A percentile compares a stretch with the other conserved stretches of the same genome.
These are phyloP conservation scores for Aspergillus bombycis DNA, from an alignment of 2,329 filamentous ascomycete species.

Conservation along the genomic window DNA sequence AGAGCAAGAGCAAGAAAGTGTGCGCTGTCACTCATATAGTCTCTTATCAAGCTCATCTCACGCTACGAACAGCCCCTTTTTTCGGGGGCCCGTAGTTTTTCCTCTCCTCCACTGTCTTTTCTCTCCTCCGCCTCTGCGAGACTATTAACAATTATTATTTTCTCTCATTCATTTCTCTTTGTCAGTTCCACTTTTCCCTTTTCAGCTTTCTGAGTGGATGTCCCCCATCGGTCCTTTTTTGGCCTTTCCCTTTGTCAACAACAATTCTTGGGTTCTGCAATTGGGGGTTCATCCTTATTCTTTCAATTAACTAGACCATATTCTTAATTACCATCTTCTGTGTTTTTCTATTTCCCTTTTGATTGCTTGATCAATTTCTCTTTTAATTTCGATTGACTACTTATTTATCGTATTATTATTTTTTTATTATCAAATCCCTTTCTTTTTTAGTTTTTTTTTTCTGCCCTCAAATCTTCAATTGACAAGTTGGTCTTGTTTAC, in stretches of 20 bases:
- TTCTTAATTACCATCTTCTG: background rate
- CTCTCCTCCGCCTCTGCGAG: constrained; percentile 8
- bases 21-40: constrained; percentile 1
- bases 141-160: constrained; percentile 7
- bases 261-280: background rate
- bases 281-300: constrained; percentile 1
- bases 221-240: background rate
- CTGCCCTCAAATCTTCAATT: background rate
- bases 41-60: background rate
- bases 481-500: constrained; percentile 6
- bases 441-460: background rate
- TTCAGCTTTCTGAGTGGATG: constrained; percentile 3
- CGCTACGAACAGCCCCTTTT: background rate
- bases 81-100: constrained; percentile 11
- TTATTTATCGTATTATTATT: background rate
- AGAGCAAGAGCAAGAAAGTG: background rate
- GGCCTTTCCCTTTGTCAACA: background rate
- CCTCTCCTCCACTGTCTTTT: constrained; percentile 5
- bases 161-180: constrained; percentile 10
- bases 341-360: background rate
- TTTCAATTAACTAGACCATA: background rate
- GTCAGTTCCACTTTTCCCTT: constrained; percentile 8
- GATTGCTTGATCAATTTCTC: background rate
- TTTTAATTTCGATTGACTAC: background rate
- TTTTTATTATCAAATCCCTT: background rate